These are phyloP conservation scores for Phoma sp. DNA, from an alignment of 2,329 filamentous ascomycete species.

Conservation along the genomic window DNA sequence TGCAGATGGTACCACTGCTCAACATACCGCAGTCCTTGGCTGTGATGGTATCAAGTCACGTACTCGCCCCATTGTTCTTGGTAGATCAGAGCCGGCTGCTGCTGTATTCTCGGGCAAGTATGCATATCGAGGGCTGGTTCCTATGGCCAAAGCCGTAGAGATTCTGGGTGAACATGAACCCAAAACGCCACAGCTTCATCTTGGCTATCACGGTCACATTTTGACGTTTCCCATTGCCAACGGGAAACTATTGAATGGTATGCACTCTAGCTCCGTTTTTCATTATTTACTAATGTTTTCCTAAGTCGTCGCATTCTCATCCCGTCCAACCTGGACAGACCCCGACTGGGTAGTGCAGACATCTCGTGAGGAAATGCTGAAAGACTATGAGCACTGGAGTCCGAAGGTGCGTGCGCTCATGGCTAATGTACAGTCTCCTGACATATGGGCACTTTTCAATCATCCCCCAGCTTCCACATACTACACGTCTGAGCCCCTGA, in stretches of 20 bases:
- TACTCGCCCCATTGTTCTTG: slow-evolving; percentile 61
- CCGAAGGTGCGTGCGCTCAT: slow-evolving; percentile 28
- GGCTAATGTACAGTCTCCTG: slow-evolving; percentile 52
- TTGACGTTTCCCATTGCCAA: slow-evolving; percentile 67
- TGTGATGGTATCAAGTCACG: slow-evolving; percentile 70
- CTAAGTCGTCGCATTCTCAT: slow-evolving; percentile 38
- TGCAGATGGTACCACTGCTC: slow-evolving; percentile 52
- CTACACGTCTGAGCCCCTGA: slow-evolving; percentile 37
- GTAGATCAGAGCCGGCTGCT: slow-evolving; percentile 47
- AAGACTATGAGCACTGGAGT: slow-evolving; percentile 35
- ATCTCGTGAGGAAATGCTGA: slow-evolving; percentile 34
- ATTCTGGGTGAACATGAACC: slow-evolving; percentile 58
- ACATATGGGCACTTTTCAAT: slow-evolving; percentile 58
- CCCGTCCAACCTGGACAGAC: slow-evolving; percentile 27
- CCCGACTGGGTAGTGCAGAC: slow-evolving; percentile 36
- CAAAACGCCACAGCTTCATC: slow-evolving; percentile 61
- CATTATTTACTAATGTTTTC: slow-evolving; percentile 17
- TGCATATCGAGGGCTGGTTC: slow-evolving; percentile 67
- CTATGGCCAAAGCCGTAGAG: slow-evolving; percentile 61
- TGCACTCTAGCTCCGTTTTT: slow-evolving; percentile 36
- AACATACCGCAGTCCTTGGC: slow-evolving; percentile 60
- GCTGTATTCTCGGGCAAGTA: slow-evolving; percentile 64
- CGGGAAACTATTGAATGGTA: slow-evolving; percentile 62
- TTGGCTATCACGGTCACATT: slow-evolving; percentile 63
- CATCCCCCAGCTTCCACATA: slow-evolving; percentile 53